Conservation (phyloP, 441 rosid genomes). For the Corymbia citriodora region DNA sequence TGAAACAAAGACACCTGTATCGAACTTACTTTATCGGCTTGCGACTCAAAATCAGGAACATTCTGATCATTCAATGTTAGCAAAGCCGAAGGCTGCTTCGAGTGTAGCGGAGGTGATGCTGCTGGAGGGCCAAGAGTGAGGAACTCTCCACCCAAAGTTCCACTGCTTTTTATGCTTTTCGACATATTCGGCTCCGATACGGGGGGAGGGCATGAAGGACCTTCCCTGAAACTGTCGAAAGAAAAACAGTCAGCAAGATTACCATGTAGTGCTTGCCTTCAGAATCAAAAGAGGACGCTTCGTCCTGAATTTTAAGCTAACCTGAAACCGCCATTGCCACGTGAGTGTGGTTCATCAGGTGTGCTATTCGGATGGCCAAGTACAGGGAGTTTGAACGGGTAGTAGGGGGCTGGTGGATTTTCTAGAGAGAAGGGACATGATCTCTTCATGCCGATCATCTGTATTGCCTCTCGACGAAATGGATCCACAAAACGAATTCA, state of each 20-base stretch:
- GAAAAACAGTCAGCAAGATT: neutral
- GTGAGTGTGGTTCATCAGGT: slow-evolving; percentile 26
- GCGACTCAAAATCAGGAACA: slow-evolving; percentile 23
- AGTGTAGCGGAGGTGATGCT: slow-evolving; percentile 12
- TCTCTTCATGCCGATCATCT: slow-evolving; percentile 55
- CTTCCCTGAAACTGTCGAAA: slow-evolving; percentile 22
- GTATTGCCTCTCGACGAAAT: slow-evolving; percentile 13
- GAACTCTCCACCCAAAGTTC: slow-evolving; percentile 24
- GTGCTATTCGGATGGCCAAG: slow-evolving; percentile 18
- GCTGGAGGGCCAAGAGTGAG: slow-evolving; percentile 47
- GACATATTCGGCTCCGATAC: slow-evolving; percentile 18
- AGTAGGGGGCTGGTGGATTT: slow-evolving; percentile 17
- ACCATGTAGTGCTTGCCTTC: neutral
- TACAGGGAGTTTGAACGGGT: slow-evolving; percentile 21
- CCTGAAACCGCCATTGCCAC: slow-evolving; percentile 33
- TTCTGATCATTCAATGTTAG: slow-evolving; percentile 9
- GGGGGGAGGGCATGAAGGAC: slow-evolving; percentile 18
- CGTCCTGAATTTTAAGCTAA: neutral
- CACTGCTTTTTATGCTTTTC: slow-evolving; percentile 16
- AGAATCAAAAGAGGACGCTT: neutral
- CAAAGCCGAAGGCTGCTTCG: slow-evolving; percentile 14
- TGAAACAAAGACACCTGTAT: neutral
- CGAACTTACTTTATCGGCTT: slow-evolving; percentile 32
- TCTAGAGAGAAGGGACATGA: slow-evolving; percentile 36
- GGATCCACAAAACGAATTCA: neutral